phyloP scores from a whole-genome alignment of 78 protist species.

The Mantamonas sphyraenae region DNA sequence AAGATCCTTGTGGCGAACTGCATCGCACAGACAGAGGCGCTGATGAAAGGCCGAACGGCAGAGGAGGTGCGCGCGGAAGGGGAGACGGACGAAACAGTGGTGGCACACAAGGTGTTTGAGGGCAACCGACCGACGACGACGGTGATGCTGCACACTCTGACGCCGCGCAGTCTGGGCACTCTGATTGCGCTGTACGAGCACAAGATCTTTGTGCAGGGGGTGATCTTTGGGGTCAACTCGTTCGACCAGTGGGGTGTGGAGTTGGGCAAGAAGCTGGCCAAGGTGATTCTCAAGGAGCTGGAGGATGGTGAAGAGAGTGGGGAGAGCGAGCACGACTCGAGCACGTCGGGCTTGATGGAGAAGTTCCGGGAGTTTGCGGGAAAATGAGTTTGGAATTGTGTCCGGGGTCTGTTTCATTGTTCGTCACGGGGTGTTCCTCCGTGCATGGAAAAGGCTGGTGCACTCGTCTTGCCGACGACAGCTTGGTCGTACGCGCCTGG shows the following conservation, averaged over 20 bases:
- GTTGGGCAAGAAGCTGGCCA: conserved; percentile 92
- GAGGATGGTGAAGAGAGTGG: conserved; percentile 1
- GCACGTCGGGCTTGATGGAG: conserved; percentile 88
- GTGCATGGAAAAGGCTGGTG: too few relatives aligned
- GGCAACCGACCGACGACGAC: conserved; percentile 88
- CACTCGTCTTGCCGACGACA: too few relatives aligned
- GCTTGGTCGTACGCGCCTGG: too few relatives aligned
- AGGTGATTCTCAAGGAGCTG: conserved; percentile 57
- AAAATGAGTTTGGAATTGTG: too few relatives aligned
- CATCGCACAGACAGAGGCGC: conserved; percentile 94
- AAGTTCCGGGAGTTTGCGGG: too few relatives aligned
- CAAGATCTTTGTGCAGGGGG: conserved; percentile 50
- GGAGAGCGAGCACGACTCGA: conserved; percentile 58
- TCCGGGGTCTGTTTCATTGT: too few relatives aligned
- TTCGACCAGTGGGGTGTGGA: conserved; percentile 98
- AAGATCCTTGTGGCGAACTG: conserved; percentile 77
- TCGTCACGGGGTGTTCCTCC: too few relatives aligned
- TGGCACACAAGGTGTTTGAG: conserved; percentile 74
- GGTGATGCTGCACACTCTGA: conserved; percentile 60
- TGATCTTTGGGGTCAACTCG: conserved; percentile 54
- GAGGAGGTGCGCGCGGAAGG: conserved; percentile 61
- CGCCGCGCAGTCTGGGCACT: conserved; percentile 73
- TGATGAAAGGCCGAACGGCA: conserved; percentile 76
- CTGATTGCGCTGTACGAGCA: conserved; percentile 85
- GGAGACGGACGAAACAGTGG: conserved; percentile 25